Base-by-base conservation (phyloP, 305 asterid species). In the Ilex paraguariensis region DNA sequence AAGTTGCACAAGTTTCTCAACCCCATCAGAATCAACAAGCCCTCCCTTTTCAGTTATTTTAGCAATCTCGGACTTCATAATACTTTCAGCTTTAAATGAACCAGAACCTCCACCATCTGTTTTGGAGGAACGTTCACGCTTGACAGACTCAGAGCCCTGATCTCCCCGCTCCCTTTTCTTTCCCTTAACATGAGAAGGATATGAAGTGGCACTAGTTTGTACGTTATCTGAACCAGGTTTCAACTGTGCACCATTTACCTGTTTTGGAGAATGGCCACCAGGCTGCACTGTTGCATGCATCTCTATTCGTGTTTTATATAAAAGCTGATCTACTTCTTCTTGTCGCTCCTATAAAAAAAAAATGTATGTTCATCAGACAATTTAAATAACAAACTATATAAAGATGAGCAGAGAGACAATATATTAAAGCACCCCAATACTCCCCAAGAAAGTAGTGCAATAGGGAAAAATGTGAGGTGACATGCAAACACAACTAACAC, bases 151-250 rank as follows among this genome's bases (percentile, higher is more conserved):
- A 14, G 74, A 57, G 61, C 73, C 64, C 42, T 81, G 89, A 68
- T 87, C 97, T 40, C 84, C 91, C 69, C 95, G 81, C 70, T 87
- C 99, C 80, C 99, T 82, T 80, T 86, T 93, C 81, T 86, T 93
- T 60, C 92, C 94, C 79, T 87, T 93, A n/a, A 60, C 69, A 60
- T 85, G 96, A 65, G 90, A 66, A 67, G 84, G 87, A 60, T 72
- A 68, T 44, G 90, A 77, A 68, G 77, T 67, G 36, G 81, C 83
- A 69, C 80, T 75, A 66, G 72, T 87, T 56, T 81, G 97, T 56
- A 70, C 70, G 71, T 54, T 82, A 61, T 87, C 95, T 30, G 84
- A 68, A 32, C 75, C 84, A 56, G 87, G 61, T 67, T 86, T 90
- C 78, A 69, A 61, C 56, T 79, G 97, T 44, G 82, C 77, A 66